phyloP scores from a whole-genome alignment of 2,329 filamentous ascomycete genomes.

The Fusarium sp. region DNA sequence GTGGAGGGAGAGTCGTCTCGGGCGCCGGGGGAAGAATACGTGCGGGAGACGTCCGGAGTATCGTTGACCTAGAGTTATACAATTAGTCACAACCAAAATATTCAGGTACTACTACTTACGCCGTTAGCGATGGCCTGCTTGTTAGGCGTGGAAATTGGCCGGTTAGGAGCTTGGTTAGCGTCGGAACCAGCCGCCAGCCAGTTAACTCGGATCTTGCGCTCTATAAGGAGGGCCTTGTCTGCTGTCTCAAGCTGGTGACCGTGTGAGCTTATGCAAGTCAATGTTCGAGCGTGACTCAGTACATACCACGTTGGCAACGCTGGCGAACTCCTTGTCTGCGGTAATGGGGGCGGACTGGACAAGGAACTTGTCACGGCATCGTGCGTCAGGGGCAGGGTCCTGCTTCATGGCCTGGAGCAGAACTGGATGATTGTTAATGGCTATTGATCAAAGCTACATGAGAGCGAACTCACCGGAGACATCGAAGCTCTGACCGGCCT shows the following conservation, averaged over 20 bases:
- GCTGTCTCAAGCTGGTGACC: slow-evolving; percentile 78
- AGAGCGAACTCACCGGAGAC: slow-evolving; percentile 78
- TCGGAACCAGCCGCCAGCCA: slow-evolving; percentile 77
- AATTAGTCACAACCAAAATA: slow-evolving; percentile 23
- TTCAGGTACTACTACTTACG: slow-evolving; percentile 51
- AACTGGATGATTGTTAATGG: slow-evolving; percentile 65
- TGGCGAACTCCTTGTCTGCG: slow-evolving; percentile 84
- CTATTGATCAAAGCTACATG: not conserved
- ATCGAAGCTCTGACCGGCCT: slow-evolving; percentile 89
- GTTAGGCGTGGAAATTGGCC: slow-evolving; percentile 56
- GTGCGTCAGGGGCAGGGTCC: slow-evolving; percentile 85
- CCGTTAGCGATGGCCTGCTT: slow-evolving; percentile 57
- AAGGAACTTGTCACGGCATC: slow-evolving; percentile 97
- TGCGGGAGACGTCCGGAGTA: slow-evolving; percentile 60
- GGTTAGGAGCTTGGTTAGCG: slow-evolving; percentile 44
- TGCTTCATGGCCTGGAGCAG: slow-evolving; percentile 98
- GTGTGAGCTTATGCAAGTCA: slow-evolving; percentile 9
- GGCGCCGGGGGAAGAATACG: slow-evolving; percentile 60
- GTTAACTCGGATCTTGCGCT: slow-evolving; percentile 94
- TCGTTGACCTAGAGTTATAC: slow-evolving; percentile 50
- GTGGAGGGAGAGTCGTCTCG: slow-evolving; percentile 50
- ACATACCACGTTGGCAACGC: slow-evolving; percentile 83
- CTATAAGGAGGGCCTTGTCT: slow-evolving; percentile 82
- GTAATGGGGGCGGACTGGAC: slow-evolving; percentile 91
- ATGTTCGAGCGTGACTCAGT: not conserved